Evolutionary conservation across 176 grass and related monocot genomes (phyloP).

Genomic region (Eremochloa ophiuroides): DNA sequence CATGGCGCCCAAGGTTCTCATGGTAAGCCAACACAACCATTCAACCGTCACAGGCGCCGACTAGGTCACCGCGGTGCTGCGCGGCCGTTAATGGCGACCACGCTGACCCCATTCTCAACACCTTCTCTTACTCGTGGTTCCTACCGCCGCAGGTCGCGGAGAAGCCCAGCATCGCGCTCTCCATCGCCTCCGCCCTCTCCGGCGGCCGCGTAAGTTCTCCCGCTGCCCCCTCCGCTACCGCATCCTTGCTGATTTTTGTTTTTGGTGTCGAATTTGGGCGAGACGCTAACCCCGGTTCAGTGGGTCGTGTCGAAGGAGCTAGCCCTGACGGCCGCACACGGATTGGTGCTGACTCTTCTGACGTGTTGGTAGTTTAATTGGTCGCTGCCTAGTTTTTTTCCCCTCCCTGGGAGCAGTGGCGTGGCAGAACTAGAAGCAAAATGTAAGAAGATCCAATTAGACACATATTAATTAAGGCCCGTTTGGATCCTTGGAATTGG

Average conservation of each 20-base stretch:
- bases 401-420: neutral
- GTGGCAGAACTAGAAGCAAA: neutral
- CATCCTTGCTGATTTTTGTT: neutral
- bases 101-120: neutral
- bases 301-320: neutral
- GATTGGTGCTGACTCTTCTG: neutral
- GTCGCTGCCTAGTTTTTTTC: neutral
- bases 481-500: too few relatives aligned
- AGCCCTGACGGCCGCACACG: neutral
- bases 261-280: slow-evolving; percentile 10
- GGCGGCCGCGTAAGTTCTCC: slow-evolving; percentile 45
- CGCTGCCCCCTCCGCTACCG: neutral
- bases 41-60: neutral
- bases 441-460: neutral
- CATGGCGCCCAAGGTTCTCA: slow-evolving; percentile 85
- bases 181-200: slow-evolving; percentile 79
- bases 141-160: slow-evolving; percentile 74
- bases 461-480: too few relatives aligned
- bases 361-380: neutral
- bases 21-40: slow-evolving; percentile 47
- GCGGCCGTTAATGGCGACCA: neutral
- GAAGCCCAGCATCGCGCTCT: slow-evolving; percentile 93
- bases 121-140: slow-evolving; percentile 8
- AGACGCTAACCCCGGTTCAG: neutral
- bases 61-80: neutral